Evolutionary conservation across 1,284 basidiomycete genomes (phyloP), one percentile per base, ranked within the genome.

Genomic region (Pterulicium gracile): DNA sequence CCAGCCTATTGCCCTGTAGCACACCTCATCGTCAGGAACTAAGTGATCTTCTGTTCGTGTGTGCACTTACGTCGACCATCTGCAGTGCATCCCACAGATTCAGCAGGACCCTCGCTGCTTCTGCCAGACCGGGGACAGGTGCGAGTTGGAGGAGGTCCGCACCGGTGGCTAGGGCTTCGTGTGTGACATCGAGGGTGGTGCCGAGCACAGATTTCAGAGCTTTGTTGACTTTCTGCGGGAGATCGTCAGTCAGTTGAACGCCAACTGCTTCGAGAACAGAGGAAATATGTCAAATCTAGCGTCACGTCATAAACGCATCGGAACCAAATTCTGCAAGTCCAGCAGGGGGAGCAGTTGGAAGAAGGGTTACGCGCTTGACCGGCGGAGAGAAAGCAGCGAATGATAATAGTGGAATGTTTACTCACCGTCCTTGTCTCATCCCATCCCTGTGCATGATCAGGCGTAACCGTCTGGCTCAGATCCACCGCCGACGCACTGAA

Each of bases 71-170:
- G 51, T 85, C 79, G 19, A 84, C 77, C 24, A 62, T 51, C 43
- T 78, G 67, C 18, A 79, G 61, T 0, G 76, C 65, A 46, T 79
- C 72, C 81, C 81, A 84, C 17, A 84, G 79, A 13, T 61, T 59
- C 15, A 83, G 51, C 24, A 85, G 55, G 3, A 69, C 69, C 32
- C 60, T 64, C 0, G 77, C 80, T 0, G 72, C 75, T 15, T 67
- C 59, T 3, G 66, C 62, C 1, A 85, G 62, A 0, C 78, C 80
- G 0, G 73, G 70, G 18, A 83, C 55, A 10, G 81, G 80, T 0
- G 64, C 73, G 22, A 79, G 63, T 5, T 70, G 62, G n/a, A 81
- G 61, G 7, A 77, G 50, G 10, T 80, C 75, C 3, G 65, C 62
- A 22, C 69, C 64, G 10, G 27, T 32, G 10, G 7, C 27, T n/a